Percentiles rank a stretch among this genome's conserved stretches.
phyloP scores from a whole-genome alignment of 1,139 yeast species.

The Pichia sp. region DNA sequence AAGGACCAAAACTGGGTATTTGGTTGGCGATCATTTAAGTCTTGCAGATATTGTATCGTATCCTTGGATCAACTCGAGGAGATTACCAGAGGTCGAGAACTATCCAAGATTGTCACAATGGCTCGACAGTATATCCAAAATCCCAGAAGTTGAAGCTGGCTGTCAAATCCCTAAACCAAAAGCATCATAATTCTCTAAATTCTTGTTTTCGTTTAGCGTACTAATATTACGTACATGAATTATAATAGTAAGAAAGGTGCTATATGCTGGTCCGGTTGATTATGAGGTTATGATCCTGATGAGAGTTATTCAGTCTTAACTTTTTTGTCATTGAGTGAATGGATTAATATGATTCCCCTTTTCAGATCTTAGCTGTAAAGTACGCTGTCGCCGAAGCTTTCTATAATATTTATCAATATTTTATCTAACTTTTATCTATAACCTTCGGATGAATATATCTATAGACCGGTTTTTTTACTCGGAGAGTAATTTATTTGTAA shows the following conservation, averaged over 20 bases:
- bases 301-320: too few relatives aligned
- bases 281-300: too few relatives aligned
- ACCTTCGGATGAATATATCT: background rate
- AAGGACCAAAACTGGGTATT: conserved; percentile 43
- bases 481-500: conserved; percentile 7
- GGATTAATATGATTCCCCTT: background rate
- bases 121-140: conserved; percentile 37
- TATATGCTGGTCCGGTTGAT: too few relatives aligned
- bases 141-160: conserved; percentile 41
- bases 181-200: conserved; percentile 30
- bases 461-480: background rate
- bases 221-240: too few relatives aligned
- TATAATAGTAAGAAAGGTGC: too few relatives aligned
- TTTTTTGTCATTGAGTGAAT: too few relatives aligned
- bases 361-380: background rate
- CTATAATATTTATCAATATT: background rate
- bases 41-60: conserved; percentile 50
- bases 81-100: conserved; percentile 35
- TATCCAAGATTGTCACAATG: conserved; percentile 45
- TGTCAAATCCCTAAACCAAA: conserved; percentile 25
- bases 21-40: conserved; percentile 54
- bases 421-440: background rate
- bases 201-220: background rate
- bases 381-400: background rate
- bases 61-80: conserved; percentile 35